A percentile compares a stretch with the other conserved stretches of the same genome.
Evolutionary conservation across 192 early-diverging fungal genomes (phyloP).

Genomic region (Ambispora gerdemannii): DNA sequence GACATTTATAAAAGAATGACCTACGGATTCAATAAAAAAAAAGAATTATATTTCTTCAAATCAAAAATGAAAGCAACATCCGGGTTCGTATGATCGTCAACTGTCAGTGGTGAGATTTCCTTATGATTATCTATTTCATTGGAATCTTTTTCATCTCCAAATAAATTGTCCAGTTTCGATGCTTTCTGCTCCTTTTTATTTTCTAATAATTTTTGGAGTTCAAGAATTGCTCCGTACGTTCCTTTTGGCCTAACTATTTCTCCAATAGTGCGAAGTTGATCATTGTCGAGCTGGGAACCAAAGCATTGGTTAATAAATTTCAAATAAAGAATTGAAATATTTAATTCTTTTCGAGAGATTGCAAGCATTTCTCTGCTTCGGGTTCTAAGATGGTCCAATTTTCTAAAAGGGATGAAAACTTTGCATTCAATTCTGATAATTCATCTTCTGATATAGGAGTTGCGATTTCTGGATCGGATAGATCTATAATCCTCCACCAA

Average conservation of each 20-base stretch:
- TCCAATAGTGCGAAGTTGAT: slow-evolving; percentile 24
- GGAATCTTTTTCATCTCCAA: slow-evolving; percentile 22
- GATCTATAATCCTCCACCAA: slow-evolving; percentile 25
- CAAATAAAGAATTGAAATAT: slow-evolving; percentile 4
- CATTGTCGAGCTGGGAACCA: slow-evolving; percentile 5
- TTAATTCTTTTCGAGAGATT: slow-evolving; percentile 13
- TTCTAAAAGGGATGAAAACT: slow-evolving; percentile 18
- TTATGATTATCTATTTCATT: slow-evolving; percentile 10
- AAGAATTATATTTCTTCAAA: too few relatives aligned
- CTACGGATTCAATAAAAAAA: too few relatives aligned
- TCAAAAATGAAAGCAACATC: slow-evolving; percentile 29
- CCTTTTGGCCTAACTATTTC: slow-evolving; percentile 23
- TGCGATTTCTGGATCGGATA: background rate
- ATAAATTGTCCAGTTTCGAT: slow-evolving; percentile 8
- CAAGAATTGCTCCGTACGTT: slow-evolving; percentile 3
- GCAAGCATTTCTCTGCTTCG: slow-evolving; percentile 17
- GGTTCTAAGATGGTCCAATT: slow-evolving; percentile 27
- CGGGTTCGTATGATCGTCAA: slow-evolving; percentile 8
- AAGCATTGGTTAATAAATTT: slow-evolving; percentile 6
- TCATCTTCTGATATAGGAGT: slow-evolving; percentile 4
- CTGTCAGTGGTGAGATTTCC: background rate
- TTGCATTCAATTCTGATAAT: slow-evolving; percentile 19
- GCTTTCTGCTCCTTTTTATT: background rate
- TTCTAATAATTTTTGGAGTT: slow-evolving; percentile 14
- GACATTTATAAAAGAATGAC: too few relatives aligned